Conservation (phyloP, 2,329 filamentous ascomycete genomes). For the Aspergillus alliaceus region DNA sequence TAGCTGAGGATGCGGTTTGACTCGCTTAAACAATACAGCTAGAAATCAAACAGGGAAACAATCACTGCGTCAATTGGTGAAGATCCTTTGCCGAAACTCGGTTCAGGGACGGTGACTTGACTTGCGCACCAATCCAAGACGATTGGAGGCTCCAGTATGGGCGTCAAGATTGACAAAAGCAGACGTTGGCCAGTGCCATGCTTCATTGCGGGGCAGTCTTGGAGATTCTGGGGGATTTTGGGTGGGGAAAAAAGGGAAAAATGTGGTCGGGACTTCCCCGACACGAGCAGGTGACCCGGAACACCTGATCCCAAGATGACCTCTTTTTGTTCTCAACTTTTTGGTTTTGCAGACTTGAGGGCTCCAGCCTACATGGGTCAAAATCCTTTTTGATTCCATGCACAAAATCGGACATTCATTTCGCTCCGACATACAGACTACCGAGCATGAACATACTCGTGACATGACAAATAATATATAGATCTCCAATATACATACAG, state of each 20-base stretch:
- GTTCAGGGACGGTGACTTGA: neutral
- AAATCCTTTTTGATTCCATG: neutral
- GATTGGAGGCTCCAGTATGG: neutral
- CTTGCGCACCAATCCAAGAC: neutral
- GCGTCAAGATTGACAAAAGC: neutral
- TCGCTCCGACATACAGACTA: neutral
- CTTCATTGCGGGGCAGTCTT: neutral
- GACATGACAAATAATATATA: neutral
- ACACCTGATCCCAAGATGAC: neutral
- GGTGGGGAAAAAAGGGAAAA: neutral
- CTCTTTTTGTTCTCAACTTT: neutral
- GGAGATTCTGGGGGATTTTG: neutral
- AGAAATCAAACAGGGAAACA: no score
- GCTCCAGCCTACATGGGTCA: neutral
- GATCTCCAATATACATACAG: neutral
- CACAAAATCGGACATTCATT: neutral
- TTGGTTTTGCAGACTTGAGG: neutral
- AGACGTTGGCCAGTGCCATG: neutral
- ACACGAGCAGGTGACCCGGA: neutral
- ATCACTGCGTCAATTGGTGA: neutral
- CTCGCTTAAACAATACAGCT: neutral
- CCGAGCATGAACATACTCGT: no score
- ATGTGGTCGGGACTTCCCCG: neutral
- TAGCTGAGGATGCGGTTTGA: neutral
- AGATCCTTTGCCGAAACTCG: neutral